phyloP scores from a whole-genome alignment of 768 basidiomycete genomes.

The Suillus bovinus region DNA sequence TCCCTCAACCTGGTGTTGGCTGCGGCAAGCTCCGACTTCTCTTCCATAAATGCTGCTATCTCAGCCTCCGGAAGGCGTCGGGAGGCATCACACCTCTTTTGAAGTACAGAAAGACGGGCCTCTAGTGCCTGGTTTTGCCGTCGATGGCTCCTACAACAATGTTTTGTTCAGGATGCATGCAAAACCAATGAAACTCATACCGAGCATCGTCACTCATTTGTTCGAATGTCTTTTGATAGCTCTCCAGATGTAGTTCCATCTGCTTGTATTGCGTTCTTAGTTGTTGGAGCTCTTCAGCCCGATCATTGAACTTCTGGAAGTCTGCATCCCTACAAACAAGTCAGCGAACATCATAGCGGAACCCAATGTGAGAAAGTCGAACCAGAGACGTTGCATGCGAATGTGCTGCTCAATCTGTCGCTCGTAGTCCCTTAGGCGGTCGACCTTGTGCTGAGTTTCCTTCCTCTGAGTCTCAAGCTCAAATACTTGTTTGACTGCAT shows the following conservation, averaged over 20 bases:
- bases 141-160: conserved; percentile 46
- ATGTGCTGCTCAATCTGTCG: conserved; percentile 81
- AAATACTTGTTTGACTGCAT: conserved; percentile 70
- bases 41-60: conserved; percentile 44
- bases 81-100: conserved; percentile 41
- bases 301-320: conserved; percentile 67
- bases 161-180: neutral
- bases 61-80: conserved; percentile 39
- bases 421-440: conserved; percentile 82
- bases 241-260: conserved; percentile 64
- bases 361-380: conserved; percentile 12
- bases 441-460: conserved; percentile 80
- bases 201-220: conserved; percentile 59
- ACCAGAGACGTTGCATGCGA: conserved; percentile 80
- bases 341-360: conserved; percentile 12
- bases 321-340: conserved; percentile 62
- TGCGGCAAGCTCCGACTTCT: conserved; percentile 47
- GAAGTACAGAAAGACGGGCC: conserved; percentile 49
- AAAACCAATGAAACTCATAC: conserved; percentile 37
- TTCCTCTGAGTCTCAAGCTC: conserved; percentile 73
- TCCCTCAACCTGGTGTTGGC: conserved; percentile 55
- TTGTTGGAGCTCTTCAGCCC: conserved; percentile 55
- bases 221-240: conserved; percentile 51
- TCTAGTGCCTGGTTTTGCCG: conserved; percentile 65
- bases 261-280: conserved; percentile 63